Evolutionary conservation across 768 basidiomycete species (phyloP), one percentile per base, ranked within the genome.

Genomic region (Podaxis sp.): DNA sequence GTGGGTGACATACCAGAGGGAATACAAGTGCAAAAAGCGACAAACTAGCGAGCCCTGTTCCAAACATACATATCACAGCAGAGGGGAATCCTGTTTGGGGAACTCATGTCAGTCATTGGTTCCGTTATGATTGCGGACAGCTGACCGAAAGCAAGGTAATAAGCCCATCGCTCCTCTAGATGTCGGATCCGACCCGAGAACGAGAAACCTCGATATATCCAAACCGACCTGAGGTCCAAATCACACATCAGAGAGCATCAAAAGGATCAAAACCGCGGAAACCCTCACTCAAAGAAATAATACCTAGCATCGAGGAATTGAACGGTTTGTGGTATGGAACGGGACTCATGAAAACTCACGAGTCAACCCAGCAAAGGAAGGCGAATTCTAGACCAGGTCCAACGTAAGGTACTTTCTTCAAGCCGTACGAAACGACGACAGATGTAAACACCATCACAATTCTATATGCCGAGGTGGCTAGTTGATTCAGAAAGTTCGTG

Each of bases 151-250:
- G 89, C 89, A 61, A 93, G 80, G 68, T 87, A 92, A 73, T 95
- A 95, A 1, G 89, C 83, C 93, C 93, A 95, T 44, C 92, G 83
- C 72, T 93, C 91, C 73, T 95, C 93, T 18, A 94, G 75, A 69
- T 89, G 82, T 51, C 86, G 76, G 50, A 93, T 83, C 57, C 91
- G 77, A 13, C 82, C 74, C 1, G 90, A 80, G 11, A 93, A 75
- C 11, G 89, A 87, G 63, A 87, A 67, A 1, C 90, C 90, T 13
- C 87, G 84, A 7, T 90, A 82, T 50, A 89, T 83, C 90, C 90
- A 92, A 18, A 88, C 80, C 68, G 89, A 92, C 68, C 91, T 91
- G 59, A 38, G 32, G 23, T 59, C 47, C 18, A 55, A 36, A 10
- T n/a, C 68, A 16, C 14, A 2, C 14, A n/a, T 32, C 27, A 9